Percentiles rank a stretch among this genome's conserved stretches.
phyloP scores from a whole-genome alignment of 208 protist genomes.

The Trypanosoma congolense region DNA sequence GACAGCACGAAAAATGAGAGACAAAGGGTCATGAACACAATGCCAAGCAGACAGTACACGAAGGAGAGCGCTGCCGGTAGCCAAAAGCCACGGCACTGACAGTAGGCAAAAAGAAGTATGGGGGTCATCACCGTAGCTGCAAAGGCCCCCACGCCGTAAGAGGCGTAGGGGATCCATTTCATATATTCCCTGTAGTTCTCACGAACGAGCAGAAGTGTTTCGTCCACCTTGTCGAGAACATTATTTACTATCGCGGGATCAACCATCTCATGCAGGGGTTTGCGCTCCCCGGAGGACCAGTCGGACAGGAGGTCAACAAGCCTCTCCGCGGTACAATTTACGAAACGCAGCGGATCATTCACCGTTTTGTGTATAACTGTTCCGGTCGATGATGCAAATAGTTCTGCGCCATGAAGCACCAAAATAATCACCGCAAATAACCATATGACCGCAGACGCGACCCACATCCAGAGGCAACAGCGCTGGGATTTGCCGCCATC shows the following conservation, averaged over 20 bases:
- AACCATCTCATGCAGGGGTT: not conserved
- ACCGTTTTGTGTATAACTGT: constrained; percentile 1
- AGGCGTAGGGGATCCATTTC: constrained; percentile 2
- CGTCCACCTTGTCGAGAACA: constrained; percentile 1
- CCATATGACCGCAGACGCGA: constrained; percentile 43
- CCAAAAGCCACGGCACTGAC: constrained; percentile 7
- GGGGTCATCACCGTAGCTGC: constrained; percentile 8
- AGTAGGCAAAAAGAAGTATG: constrained; percentile 10
- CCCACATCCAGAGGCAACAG: constrained; percentile 72
- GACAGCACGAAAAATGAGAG: constrained; percentile 9
- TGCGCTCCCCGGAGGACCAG: not conserved
- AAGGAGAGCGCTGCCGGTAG: constrained; percentile 10
- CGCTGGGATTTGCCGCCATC: constrained; percentile 6
- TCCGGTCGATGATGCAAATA: not conserved
- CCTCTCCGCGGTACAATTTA: not conserved
- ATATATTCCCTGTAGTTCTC: constrained; percentile 1
- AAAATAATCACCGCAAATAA: constrained; percentile 49
- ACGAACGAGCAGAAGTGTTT: not conserved
- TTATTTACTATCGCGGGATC: not conserved
- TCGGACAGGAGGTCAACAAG: not conserved
- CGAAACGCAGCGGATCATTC: not conserved
- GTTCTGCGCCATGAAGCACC: constrained; percentile 46
- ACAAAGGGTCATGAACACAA: constrained; percentile 21
- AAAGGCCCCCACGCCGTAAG: constrained; percentile 15
- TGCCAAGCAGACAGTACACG: constrained; percentile 24